Evolutionary conservation across 208 protist genomes (phyloP), one percentile per base, ranked within the genome.

Genomic region (Angomonas ambiguus): DNA sequence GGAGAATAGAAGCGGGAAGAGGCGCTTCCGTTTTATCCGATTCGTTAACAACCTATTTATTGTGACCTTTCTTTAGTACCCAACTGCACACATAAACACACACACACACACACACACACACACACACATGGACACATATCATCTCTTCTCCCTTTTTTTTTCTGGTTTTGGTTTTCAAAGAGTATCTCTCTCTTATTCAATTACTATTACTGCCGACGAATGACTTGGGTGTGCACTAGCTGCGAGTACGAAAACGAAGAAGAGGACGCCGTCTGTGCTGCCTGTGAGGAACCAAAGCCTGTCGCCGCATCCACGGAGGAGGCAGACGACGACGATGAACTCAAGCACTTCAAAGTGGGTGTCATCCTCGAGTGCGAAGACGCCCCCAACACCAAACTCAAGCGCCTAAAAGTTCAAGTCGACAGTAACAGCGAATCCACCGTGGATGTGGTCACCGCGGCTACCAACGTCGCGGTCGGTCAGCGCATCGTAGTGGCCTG

Each of bases 371-470:
- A 65, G 48, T 87, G 77, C 66, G 76, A 82, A 31, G 80, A 89
- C 22, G 77, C 79, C 2, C 61, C 84, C 10, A 78, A 78, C 62
- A 74, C 76, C 18, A 91, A 85, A 74, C 74, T 94, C 62, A 82
- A 80, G 74, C 51, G 42, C 55, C 75, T 94, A n/a, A 76, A 77
- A 49, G 74, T 93, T n/a, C 64, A 88, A 45, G 76, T 94, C 1
- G 87, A 85, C 24, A 70, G 6, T 0, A 78, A 30, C 2, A 69
- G 64, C 53, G 53, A 31, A 20, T 13, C 57, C 38, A 65, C 72
- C 22, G 63, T 94, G 16, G 71, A 72, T 22, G 73, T 94, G n/a
- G 85, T 92, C 55, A 91, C 88, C 48, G 82, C 83, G 34, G 88
- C 88, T 5, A 71, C 79, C 25, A 94, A 92, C 59, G 88, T 89